A percentile compares a stretch with the other conserved stretches of the same genome.
phyloP scores from a whole-genome alignment of 768 basidiomycete genomes.

The Podaxis pistillaris region DNA sequence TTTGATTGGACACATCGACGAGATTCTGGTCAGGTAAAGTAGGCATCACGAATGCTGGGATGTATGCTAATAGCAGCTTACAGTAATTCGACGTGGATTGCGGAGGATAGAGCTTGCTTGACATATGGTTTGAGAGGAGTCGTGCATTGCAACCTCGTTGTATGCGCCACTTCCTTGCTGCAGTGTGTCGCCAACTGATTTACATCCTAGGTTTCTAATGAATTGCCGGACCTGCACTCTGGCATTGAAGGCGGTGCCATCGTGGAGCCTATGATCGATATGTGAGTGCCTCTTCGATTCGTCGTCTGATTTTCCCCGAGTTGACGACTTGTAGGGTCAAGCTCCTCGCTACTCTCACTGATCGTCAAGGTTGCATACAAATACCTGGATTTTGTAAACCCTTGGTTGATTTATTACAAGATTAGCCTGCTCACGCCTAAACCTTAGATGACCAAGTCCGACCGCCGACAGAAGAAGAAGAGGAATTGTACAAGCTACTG shows the following conservation, averaged over 20 bases:
- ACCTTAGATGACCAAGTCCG: conserved; percentile 73
- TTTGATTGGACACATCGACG: conserved; percentile 82
- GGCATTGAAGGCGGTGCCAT: conserved; percentile 92
- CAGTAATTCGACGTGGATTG: conserved; percentile 97
- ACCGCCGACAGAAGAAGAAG: conserved; percentile 64
- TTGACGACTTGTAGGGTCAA: conserved; percentile 54
- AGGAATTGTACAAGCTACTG: conserved; percentile 63
- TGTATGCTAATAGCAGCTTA: background rate
- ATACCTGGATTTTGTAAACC: conserved; percentile 84
- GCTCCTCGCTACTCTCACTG: conserved; percentile 69
- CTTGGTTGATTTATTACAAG: background rate
- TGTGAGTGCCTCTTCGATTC: conserved; percentile 45
- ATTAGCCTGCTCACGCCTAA: background rate
- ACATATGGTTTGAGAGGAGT: conserved; percentile 96
- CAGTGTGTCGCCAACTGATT: background rate
- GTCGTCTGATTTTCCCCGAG: too few relatives aligned
- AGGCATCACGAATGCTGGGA: background rate
- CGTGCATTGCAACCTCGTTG: conserved; percentile 81
- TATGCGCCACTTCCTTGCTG: conserved; percentile 22
- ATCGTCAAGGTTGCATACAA: conserved; percentile 54
- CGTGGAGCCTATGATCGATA: conserved; percentile 90
- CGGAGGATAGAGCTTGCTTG: conserved; percentile 87
- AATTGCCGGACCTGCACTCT: conserved; percentile 83
- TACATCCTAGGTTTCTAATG: conserved; percentile 57
- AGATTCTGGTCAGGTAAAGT: conserved; percentile 78